Evolutionary conservation across 1,284 basidiomycete species (phyloP).

Genomic region (Lentinula novae-zelandiae): DNA sequence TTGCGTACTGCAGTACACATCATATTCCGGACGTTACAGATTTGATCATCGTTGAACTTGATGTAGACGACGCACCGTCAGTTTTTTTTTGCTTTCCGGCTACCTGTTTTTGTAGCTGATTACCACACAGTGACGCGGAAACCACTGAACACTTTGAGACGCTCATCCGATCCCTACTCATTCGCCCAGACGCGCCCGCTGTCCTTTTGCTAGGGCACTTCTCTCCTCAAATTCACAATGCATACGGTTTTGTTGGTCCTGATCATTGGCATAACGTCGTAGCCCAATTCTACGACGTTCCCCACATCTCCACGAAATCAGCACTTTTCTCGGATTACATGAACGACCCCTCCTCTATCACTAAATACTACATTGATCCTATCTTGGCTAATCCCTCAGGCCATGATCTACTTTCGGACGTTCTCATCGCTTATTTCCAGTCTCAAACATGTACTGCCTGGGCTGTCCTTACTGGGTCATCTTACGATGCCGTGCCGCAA

Average conservation of each 20-base stretch:
- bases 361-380: slow-evolving; percentile 77
- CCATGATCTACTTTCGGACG: slow-evolving; percentile 82
- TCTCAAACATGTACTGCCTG: slow-evolving; percentile 83
- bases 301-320: slow-evolving; percentile 84
- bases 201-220: slow-evolving; percentile 92
- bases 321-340: slow-evolving; percentile 82
- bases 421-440: slow-evolving; percentile 85
- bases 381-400: slow-evolving; percentile 79
- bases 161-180: slow-evolving; percentile 84
- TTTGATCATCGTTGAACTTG: slow-evolving; percentile 90
- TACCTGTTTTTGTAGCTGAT: neutral
- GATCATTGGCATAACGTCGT: slow-evolving; percentile 86
- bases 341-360: slow-evolving; percentile 62
- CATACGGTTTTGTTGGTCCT: slow-evolving; percentile 81
- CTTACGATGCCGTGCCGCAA: slow-evolving; percentile 55
- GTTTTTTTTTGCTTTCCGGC: slow-evolving; percentile 25
- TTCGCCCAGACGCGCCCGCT: slow-evolving; percentile 85
- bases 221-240: slow-evolving; percentile 74
- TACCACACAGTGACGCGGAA: slow-evolving; percentile 23
- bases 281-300: slow-evolving; percentile 94
- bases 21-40: slow-evolving; percentile 91
- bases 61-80: slow-evolving; percentile 82
- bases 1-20: slow-evolving; percentile 86
- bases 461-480: slow-evolving; percentile 67
- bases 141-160: slow-evolving; percentile 86